Evolutionary conservation across 2,329 filamentous ascomycete species (phyloP).

Genomic region (Rutstroemia sp.): DNA sequence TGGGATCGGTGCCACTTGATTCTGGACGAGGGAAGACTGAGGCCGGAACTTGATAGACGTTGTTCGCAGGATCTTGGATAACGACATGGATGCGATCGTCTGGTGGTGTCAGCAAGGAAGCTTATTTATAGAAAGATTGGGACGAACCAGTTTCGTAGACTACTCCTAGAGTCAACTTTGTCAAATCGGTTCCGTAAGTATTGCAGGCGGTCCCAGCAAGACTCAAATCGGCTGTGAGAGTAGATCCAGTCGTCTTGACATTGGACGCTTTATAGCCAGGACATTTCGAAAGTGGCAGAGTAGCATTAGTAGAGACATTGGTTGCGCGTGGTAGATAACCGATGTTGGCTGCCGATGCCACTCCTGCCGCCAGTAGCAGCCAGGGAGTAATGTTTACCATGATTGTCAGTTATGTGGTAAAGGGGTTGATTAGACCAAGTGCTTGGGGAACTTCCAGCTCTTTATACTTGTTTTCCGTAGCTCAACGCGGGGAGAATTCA

Average conservation of each 20-base stretch:
- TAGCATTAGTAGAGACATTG: not conserved
- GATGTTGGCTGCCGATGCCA: not conserved
- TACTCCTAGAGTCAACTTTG: slow-evolving; percentile 48
- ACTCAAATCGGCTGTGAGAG: slow-evolving; percentile 48
- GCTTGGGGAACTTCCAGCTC: not conserved
- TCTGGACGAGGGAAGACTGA: slow-evolving; percentile 48
- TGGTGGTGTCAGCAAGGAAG: slow-evolving; percentile 25
- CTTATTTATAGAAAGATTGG: slow-evolving; percentile 16
- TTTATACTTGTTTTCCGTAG: not conserved
- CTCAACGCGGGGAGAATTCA: no score
- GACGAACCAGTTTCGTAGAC: slow-evolving; percentile 51
- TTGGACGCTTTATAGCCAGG: slow-evolving; percentile 47
- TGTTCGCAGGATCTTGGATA: slow-evolving; percentile 50
- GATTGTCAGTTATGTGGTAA: not conserved
- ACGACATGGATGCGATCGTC: slow-evolving; percentile 55
- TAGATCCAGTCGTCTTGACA: slow-evolving; percentile 34
- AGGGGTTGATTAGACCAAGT: not conserved
- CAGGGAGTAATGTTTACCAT: not conserved
- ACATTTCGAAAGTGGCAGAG: slow-evolving; percentile 31
- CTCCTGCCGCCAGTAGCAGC: not conserved
- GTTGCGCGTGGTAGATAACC: not conserved
- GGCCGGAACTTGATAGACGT: slow-evolving; percentile 56
- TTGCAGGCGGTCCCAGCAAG: slow-evolving; percentile 54
- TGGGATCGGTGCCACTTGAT: slow-evolving; percentile 24
- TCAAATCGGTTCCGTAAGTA: slow-evolving; percentile 49